Conservation (phyloP, 2,329 filamentous ascomycete species). For the Alternaria dauci region DNA sequence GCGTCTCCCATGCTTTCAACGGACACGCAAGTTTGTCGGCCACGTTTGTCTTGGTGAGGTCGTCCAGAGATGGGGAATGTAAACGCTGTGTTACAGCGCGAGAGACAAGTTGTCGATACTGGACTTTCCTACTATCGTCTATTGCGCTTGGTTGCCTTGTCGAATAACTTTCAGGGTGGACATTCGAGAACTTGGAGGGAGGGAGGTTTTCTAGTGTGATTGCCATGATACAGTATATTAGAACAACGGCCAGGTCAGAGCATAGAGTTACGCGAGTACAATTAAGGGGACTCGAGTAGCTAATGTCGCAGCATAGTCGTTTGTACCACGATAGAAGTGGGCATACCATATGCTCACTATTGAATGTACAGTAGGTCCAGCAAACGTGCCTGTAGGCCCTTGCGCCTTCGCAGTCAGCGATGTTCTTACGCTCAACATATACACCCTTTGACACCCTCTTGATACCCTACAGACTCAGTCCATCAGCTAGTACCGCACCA, state of each 20-base stretch:
- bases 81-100: constrained; percentile 26
- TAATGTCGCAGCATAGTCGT: background rate
- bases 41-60: background rate
- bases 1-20: background rate
- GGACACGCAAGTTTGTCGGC: background rate
- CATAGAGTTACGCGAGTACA: background rate
- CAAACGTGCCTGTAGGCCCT: background rate
- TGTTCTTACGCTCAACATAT: background rate
- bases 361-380: background rate
- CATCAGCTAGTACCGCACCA: constrained; percentile 72
- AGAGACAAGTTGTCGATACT: constrained; percentile 31
- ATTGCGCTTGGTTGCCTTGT: background rate
- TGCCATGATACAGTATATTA: background rate
- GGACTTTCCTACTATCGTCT: background rate
- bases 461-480: constrained; percentile 12
- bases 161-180: background rate
- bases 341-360: background rate
- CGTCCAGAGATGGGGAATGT: constrained; percentile 15
- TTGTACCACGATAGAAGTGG: constrained; percentile 2
- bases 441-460: background rate
- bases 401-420: background rate
- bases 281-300: background rate
- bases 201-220: background rate
- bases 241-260: background rate
- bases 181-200: background rate